Conservation (phyloP, 345 rosid genomes). For the Lepidium sativum region DNA sequence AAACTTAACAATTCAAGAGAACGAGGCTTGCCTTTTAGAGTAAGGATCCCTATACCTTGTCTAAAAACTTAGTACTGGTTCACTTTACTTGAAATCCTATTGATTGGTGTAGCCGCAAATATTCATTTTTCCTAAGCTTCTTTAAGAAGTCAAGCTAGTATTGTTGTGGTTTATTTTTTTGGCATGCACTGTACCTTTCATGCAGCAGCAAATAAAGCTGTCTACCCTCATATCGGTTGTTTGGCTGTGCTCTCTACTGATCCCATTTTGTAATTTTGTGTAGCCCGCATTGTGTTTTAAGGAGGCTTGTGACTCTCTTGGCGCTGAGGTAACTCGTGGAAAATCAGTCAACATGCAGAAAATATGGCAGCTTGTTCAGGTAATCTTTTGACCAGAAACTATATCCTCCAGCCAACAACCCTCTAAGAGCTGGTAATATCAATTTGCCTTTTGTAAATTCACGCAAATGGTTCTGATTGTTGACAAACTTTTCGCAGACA, state of each 20-base stretch:
- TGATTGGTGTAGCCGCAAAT: conserved; percentile 3
- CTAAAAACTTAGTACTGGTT: neutral
- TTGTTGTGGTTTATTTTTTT: neutral
- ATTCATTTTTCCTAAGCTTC: neutral
- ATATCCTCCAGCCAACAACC: neutral
- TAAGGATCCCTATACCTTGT: conserved; percentile 27
- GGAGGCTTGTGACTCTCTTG: conserved; percentile 70
- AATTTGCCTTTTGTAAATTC: neutral
- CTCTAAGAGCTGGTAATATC: neutral
- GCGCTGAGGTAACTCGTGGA: conserved; percentile 61
- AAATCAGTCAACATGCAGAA: conserved; percentile 92
- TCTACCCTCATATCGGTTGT: neutral
- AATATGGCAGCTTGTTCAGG: conserved; percentile 98
- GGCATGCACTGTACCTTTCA: neutral
- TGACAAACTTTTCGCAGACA: conserved; percentile 41
- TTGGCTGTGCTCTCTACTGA: conserved; percentile 12
- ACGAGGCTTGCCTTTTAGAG: conserved; percentile 68
- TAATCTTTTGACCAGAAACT: conserved; percentile 10
- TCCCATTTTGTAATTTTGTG: conserved; percentile 5
- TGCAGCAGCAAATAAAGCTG: neutral
- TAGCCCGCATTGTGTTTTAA: conserved; percentile 83
- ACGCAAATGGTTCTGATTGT: conserved; percentile 11
- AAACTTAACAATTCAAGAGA: conserved; percentile 74
- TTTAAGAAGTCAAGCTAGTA: neutral
- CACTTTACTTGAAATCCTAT: neutral